Base-by-base conservation (phyloP, 202 grass and related monocot species). In the Zoysia matrella region DNA sequence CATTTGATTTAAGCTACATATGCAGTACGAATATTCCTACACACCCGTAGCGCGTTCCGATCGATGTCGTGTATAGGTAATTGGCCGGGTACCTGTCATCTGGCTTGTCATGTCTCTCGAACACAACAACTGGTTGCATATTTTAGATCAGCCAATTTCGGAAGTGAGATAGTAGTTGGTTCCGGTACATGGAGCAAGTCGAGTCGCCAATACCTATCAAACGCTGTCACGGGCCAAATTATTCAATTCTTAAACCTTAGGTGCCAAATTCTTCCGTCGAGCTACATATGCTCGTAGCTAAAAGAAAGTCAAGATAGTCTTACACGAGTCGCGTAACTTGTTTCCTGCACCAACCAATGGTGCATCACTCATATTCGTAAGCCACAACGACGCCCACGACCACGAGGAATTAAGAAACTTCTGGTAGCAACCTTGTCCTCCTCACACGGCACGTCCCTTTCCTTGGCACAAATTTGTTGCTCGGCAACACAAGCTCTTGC, bases 251-350 rank as follows among this genome's bases (percentile, higher is more conserved):
- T 15, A 77, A 6, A 22, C 22, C 22, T 22, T 68, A 61, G 0
- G 53, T 53, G 83, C 67, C 47, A 77, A 82, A 89, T 42, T 53
- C 54, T 46, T 16, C 15, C 40, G 55, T 7, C 74, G 70, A 3
- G 16, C 78, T 73, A 61, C 73, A 62, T 82, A 39, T 22, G 47
- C 30, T 11, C 61, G 8, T 60, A 13, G 43, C 53, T 41, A 74
- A 82, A 44, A 42, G 7, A 54, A 75, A 89, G 72, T 53, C 50
- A 72, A 89, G 68, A 15, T 15, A 55, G 12, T 54, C 9, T 7
- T 81, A 82, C 53, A 89, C 60, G 67, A 78, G 11, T 42, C 39
- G 39, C 36, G 79, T 74, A 82, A 65, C 84, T 75, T 83, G 6
- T 40, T 62, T 5, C 51, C 12, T n/a, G 6, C 36, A 43, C 36